A percentile compares a stretch with the other conserved stretches of the same genome.
These are phyloP conservation scores for Trichoderma sp. DNA, from an alignment of 2,329 filamentous ascomycete genomes.

Conservation along the genomic window DNA sequence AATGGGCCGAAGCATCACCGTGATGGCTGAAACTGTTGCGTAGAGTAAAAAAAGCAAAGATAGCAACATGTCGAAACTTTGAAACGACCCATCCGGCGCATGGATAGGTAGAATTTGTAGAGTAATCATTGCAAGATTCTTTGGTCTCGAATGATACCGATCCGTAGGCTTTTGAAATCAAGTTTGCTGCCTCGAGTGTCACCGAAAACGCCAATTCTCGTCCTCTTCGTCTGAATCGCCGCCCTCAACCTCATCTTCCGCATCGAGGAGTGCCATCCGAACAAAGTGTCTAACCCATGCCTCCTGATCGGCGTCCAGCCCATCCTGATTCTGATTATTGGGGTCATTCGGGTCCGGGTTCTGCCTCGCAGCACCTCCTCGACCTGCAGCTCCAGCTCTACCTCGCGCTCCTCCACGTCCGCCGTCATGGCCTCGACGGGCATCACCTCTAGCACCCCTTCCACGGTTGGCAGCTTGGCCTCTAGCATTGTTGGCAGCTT, in stretches of 20 bases:
- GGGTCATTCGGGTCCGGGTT: background rate
- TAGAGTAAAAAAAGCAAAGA: background rate
- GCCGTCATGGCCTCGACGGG: constrained; percentile 5
- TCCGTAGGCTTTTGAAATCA: background rate
- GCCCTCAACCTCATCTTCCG: constrained; percentile 48
- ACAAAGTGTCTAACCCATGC: constrained; percentile 59
- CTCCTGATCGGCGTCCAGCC: constrained; percentile 48
- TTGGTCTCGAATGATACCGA: too few species aligned
- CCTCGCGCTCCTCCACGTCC: constrained; percentile 17
- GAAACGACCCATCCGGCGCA: background rate
- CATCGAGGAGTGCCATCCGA: constrained; percentile 54
- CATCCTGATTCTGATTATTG: constrained; percentile 26
- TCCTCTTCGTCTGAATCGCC: constrained; percentile 43
- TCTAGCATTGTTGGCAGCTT: constrained; percentile 6
- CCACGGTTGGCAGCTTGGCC: constrained; percentile 10
- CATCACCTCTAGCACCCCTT: constrained; percentile 13
- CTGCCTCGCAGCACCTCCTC: background rate
- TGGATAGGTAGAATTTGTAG: background rate
- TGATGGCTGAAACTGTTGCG: background rate
- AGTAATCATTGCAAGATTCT: background rate
- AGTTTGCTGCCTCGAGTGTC: background rate
- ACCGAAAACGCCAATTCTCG: constrained; percentile 25
- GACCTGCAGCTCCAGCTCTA: constrained; percentile 24
- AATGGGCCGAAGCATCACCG: background rate
- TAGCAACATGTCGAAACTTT: background rate